A percentile compares a stretch with the other conserved stretches of the same genome.
Evolutionary conservation across 768 basidiomycete species (phyloP).

Genomic region (Gloeophyllum trabeum): DNA sequence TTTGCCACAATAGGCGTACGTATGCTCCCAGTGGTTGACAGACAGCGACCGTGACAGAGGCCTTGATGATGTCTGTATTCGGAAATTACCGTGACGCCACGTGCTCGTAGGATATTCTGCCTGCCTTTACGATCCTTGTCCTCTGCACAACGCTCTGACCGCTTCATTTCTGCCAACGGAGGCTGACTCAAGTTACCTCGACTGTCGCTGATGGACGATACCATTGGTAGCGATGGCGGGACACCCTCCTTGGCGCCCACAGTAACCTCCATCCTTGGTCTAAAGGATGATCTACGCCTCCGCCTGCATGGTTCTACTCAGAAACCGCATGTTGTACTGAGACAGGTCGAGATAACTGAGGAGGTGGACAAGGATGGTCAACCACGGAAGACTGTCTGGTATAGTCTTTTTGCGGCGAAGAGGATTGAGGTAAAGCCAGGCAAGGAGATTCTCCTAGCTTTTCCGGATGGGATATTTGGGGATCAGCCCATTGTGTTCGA

Average conservation of each 20-base stretch:
- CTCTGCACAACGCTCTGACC: no score
- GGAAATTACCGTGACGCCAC: slow-evolving; percentile 18
- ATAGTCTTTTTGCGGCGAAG: slow-evolving; percentile 59
- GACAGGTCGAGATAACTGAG: slow-evolving; percentile 43
- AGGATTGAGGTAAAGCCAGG: slow-evolving; percentile 60
- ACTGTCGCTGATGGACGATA: neutral
- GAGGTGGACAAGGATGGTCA: slow-evolving; percentile 32
- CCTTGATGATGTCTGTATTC: no score
- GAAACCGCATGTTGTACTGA: slow-evolving; percentile 57
- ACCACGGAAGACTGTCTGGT: slow-evolving; percentile 31
- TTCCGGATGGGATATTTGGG: slow-evolving; percentile 42
- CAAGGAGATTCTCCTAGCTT: slow-evolving; percentile 55
- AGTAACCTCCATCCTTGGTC: slow-evolving; percentile 45
- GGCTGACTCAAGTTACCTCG: neutral
- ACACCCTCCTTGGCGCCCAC: neutral
- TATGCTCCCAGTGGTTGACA: no score
- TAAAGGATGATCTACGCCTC: slow-evolving; percentile 53
- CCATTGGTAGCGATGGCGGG: neutral
- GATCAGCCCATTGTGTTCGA: slow-evolving; percentile 50
- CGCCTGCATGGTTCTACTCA: slow-evolving; percentile 54
- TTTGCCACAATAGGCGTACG: no score
- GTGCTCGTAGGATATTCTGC: slow-evolving; percentile 7
- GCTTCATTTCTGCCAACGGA: no score
- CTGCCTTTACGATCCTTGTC: slow-evolving; percentile 4
- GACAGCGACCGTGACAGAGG: no score